Evolutionary conservation across 2,329 filamentous ascomycete species (phyloP), one percentile per base, ranked within the genome.

Genomic region (Hypomyces perniciosus): DNA sequence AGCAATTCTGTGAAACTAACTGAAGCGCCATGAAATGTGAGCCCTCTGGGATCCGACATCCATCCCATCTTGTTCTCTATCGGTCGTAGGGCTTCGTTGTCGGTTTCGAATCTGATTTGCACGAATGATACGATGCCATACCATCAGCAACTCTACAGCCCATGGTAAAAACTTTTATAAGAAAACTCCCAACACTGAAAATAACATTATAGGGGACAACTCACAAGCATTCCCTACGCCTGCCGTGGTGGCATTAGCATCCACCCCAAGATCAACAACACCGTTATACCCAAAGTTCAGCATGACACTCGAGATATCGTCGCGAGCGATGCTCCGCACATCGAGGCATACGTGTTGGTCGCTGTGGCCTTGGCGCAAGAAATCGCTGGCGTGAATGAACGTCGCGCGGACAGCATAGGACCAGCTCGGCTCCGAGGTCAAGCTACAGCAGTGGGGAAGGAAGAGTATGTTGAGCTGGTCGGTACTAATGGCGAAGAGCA

Each of bases 11-110:
- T 20, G 20, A 20, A 20, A 20, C 20, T 20, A 20, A 20, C 20
- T 20, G 20, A 20, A 20, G 20, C 20, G 20, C 20, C 20, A 20
- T 20, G 20, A 20, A 20, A 20, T 20, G 20, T 20, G 20, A 20
- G 20, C 20, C 20, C 20, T 20, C 20, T 20, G 2, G 20, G 67
- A 69, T 2, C 62, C 70, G 39, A 73, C 70, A 54, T 65, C 72
- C n/a, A 73, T 50, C 50, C 67, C 33, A 41, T 65, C 83, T 81
- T 0, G 86, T 76, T 42, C 39, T 42, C 13, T 12, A 42, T 42
- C 5, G 39, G 39, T 20, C 27, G 6, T 8, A 42, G 26, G 20
- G 9, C 39, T 8, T 13, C 13, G 9, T 44, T 30, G 29, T 44
- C 42, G 3, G 42, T 44, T 13, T 44, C 42, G 29, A 44, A 34